Conservation (phyloP, 2,329 filamentous ascomycete genomes). For the Microsporum audouinii region DNA sequence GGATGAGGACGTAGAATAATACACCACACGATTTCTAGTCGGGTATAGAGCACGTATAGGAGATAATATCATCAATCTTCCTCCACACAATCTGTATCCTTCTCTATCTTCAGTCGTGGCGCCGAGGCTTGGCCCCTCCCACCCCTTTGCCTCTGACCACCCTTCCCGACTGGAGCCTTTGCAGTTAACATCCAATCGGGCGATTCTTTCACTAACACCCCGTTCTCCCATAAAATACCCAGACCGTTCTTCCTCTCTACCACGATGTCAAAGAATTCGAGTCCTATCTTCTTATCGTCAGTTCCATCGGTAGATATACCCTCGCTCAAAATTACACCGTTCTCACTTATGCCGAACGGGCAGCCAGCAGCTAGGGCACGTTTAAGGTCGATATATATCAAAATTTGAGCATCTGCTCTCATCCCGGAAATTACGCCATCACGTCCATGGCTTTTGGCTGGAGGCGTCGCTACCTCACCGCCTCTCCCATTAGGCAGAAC, state of each 20-base stretch:
- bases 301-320: constrained; percentile 38
- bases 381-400: constrained; percentile 65
- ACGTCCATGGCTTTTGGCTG: constrained; percentile 13
- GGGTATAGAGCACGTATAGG: not conserved
- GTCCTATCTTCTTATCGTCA: constrained; percentile 49
- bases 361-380: constrained; percentile 51
- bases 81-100: constrained; percentile 6
- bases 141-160: constrained; percentile 13
- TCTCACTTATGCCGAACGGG: constrained; percentile 68
- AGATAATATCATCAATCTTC: not conserved
- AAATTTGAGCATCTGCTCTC: constrained; percentile 61
- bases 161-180: constrained; percentile 25
- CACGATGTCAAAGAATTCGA: constrained; percentile 61
- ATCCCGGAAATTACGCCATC: constrained; percentile 62
- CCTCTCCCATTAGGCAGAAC: constrained; percentile 21
- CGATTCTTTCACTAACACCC: constrained; percentile 43
- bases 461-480: constrained; percentile 13
- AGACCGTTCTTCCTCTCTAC: constrained; percentile 61
- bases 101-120: constrained; percentile 9
- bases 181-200: constrained; percentile 34
- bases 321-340: constrained; percentile 57
- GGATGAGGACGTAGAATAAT: not conserved
- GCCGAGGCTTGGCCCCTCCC: constrained; percentile 17
- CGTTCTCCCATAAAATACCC: constrained; percentile 53
- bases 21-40: too few relatives aligned